Conservation (phyloP, 2,329 filamentous ascomycete genomes). For the Clonostachys solani region DNA sequence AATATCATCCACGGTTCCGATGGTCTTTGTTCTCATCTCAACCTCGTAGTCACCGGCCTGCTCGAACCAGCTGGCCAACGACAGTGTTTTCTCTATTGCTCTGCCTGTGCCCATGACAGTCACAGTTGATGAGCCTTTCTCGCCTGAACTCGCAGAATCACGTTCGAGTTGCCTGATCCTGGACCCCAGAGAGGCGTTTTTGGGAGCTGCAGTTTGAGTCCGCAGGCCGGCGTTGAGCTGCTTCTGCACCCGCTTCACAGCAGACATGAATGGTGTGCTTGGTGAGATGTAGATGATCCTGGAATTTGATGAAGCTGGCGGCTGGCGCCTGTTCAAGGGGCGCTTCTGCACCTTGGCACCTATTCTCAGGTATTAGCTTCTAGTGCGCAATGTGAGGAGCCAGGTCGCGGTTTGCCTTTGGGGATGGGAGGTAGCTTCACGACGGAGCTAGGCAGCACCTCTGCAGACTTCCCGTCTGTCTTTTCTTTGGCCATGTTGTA, state of each 20-base stretch:
- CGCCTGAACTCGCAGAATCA: conserved; percentile 4
- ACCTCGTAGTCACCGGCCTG: conserved; percentile 56
- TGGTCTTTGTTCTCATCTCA: conserved; percentile 55
- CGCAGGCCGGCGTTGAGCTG: conserved; percentile 51
- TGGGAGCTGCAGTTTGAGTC: conserved; percentile 34
- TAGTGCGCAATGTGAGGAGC: background rate
- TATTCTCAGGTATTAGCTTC: background rate
- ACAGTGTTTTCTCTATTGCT: conserved; percentile 60
- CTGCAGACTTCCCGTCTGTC: conserved; percentile 5
- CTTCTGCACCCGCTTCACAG: conserved; percentile 60
- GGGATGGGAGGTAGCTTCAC: conserved; percentile 28
- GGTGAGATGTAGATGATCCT: conserved; percentile 60
- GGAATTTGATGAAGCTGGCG: conserved; percentile 6
- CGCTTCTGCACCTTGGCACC: background rate
- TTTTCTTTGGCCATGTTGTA: background rate
- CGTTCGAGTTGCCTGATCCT: conserved; percentile 38
- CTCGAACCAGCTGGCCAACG: conserved; percentile 62
- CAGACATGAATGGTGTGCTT: conserved; percentile 63
- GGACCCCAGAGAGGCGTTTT: conserved; percentile 37
- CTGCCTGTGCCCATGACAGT: conserved; percentile 61
- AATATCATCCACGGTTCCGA: conserved; percentile 66
- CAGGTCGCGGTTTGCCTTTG: conserved; percentile 14
- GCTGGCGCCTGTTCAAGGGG: background rate
- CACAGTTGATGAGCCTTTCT: conserved; percentile 28
- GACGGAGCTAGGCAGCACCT: conserved; percentile 11